Conservation (phyloP, 2,329 filamentous ascomycete species). For the Colletotrichum destructivum region DNA sequence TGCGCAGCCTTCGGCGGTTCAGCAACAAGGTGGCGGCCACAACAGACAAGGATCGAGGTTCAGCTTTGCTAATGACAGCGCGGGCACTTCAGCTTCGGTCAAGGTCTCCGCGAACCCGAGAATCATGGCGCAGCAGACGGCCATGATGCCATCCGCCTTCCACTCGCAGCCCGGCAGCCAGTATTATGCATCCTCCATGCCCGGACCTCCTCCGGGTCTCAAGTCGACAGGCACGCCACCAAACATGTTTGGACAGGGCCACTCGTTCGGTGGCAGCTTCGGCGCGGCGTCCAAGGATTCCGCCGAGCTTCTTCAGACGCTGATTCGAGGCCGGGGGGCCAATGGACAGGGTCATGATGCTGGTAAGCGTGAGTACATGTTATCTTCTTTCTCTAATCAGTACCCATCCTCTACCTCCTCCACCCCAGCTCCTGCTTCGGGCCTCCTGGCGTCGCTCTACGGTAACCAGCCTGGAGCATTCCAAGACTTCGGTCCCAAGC, state of each 20-base stretch:
- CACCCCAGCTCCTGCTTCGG: constrained; percentile 89
- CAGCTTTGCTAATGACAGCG: constrained; percentile 86
- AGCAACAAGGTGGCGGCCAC: constrained; percentile 77
- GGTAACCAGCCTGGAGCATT: constrained; percentile 87
- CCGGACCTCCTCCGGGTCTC: constrained; percentile 92
- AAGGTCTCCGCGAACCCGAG: constrained; percentile 86
- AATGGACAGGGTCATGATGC: constrained; percentile 83
- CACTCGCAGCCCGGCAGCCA: constrained; percentile 75
- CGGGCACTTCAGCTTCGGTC: constrained; percentile 73
- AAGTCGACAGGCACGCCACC: constrained; percentile 97
- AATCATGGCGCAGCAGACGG: constrained; percentile 86
- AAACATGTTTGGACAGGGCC: constrained; percentile 93
- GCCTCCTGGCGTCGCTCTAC: constrained; percentile 93
- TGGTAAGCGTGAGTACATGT: constrained; percentile 98
- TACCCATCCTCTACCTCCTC: constrained; percentile 86
- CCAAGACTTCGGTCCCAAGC: constrained; percentile 94
- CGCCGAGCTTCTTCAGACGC: constrained; percentile 84
- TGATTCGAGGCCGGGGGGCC: constrained; percentile 80
- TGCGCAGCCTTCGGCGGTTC: constrained; percentile 65
- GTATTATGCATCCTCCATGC: constrained; percentile 88
- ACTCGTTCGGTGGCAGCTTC: constrained; percentile 84
- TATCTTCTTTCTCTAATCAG: constrained; percentile 92
- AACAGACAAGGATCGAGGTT: constrained; percentile 89
- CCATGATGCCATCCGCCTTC: constrained; percentile 83
- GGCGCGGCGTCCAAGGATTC: constrained; percentile 79